Evolutionary conservation across 768 basidiomycete genomes (phyloP).

Genomic region (Pholiota conissans): DNA sequence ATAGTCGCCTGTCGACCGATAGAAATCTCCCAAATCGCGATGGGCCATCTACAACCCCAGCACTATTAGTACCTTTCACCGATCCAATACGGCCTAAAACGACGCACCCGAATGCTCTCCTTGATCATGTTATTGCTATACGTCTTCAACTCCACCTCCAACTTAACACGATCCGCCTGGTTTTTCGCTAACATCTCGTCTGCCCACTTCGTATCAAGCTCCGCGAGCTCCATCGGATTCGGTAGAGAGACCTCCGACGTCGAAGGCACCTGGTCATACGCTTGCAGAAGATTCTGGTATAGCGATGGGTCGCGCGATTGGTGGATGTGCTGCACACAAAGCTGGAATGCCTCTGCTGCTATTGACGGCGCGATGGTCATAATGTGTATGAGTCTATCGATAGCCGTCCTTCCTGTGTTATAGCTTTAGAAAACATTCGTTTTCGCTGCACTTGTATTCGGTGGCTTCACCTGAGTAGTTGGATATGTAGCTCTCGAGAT

Average conservation of each 20-base stretch:
- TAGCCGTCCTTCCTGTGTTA: conserved; percentile 65
- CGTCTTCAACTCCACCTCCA: conserved; percentile 93
- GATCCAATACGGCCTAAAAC: neutral
- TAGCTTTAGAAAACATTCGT: neutral
- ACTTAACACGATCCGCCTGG: conserved; percentile 70
- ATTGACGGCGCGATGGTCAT: conserved; percentile 64
- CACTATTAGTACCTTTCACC: neutral
- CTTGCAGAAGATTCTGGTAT: conserved; percentile 47
- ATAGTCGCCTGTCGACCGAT: conserved; percentile 73
- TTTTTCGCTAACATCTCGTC: conserved; percentile 69
- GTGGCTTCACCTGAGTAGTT: conserved; percentile 66
- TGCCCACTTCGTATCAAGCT: conserved; percentile 69
- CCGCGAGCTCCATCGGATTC: conserved; percentile 44
- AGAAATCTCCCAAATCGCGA: conserved; percentile 83
- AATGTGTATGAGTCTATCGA: conserved; percentile 73
- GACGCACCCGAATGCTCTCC: conserved; percentile 88
- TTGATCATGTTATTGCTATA: conserved; percentile 98
- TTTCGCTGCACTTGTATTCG: neutral
- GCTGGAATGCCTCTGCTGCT: conserved; percentile 69
- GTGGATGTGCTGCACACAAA: conserved; percentile 63
- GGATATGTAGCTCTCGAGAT: conserved; percentile 78
- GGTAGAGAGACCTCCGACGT: conserved; percentile 39
- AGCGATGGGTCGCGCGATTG: conserved; percentile 68
- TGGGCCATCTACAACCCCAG: conserved; percentile 81
- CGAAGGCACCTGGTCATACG: conserved; percentile 52